These are phyloP conservation scores for Delonix regia DNA, from an alignment of 306 rosid species.

Conservation along the genomic window DNA sequence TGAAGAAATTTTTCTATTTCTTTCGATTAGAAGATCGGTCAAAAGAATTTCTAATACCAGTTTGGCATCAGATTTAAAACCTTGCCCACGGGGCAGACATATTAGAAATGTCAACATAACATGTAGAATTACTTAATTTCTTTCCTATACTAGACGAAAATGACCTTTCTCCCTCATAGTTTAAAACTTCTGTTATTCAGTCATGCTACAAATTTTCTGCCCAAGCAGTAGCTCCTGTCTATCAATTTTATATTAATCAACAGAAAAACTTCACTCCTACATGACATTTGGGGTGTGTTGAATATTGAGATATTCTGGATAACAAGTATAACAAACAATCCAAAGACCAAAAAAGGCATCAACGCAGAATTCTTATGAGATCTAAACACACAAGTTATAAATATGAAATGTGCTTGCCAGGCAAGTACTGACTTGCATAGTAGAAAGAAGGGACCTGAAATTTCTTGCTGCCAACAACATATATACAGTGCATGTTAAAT, in stretches of 20 bases:
- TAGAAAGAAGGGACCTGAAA: neutral
- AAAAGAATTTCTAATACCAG: slow-evolving; percentile 11
- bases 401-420: slow-evolving; percentile 17
- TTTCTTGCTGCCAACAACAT: slow-evolving; percentile 26
- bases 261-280: neutral
- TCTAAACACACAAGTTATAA: neutral
- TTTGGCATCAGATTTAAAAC: slow-evolving; percentile 31
- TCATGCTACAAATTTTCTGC: slow-evolving; percentile 2
- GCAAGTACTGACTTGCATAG: slow-evolving; percentile 1
- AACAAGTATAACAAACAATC: neutral
- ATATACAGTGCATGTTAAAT: slow-evolving; percentile 17
- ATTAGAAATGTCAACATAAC: neutral
- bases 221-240: slow-evolving; percentile 4
- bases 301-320: neutral
- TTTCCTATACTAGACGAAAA: slow-evolving; percentile 4
- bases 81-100: neutral
- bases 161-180: neutral
- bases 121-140: slow-evolving; percentile 14
- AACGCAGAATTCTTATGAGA: neutral
- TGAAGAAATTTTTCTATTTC: slow-evolving; percentile 13
- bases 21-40: neutral
- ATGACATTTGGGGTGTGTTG: neutral
- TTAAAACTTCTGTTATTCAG: slow-evolving; percentile 9
- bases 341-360: neutral
- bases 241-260: neutral